Evolutionary conservation across 73 alveolate genomes (phyloP), one percentile per base, ranked within the genome.

Genomic region (Paramecium pentaurelia): DNA sequence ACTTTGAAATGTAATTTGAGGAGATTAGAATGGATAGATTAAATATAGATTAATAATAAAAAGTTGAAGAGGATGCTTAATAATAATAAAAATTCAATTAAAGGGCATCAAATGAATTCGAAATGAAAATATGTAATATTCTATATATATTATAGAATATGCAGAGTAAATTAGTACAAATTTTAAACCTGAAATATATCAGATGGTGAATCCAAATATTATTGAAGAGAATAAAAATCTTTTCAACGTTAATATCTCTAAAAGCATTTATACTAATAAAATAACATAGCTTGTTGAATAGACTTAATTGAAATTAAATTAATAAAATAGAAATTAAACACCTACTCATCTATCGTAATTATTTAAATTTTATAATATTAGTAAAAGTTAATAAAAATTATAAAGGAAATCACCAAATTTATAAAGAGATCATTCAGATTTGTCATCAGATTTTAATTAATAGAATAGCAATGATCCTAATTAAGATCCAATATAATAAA

Each of bases 321-420:
- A 3, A 22, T 18, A 1, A 54, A 16, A 20, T n/a, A 54, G 25
- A 18, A 54, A 54, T 18, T 18, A 54, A 54, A 18, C 70, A 2
- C 28, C 20, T 5, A 54, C 70, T 54, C 70, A 54, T 54, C 34
- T 54, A 16, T 54, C 70, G 70, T 54, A 68, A 68, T 25, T 68
- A 22, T 68, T 25, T 22, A 11, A 54, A 2, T 5, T 7, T 16
- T 54, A 20, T 54, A 25, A 64, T 40, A 2, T 40, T 45, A 80
- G 91, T 11, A 80, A 80, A 47, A 80, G 91, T n/a, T n/a, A 80
- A 49, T 80, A 80, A 49, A 80, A 80, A 49, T 36, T 80, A 80
- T 47, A 80, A 64, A 80, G 91, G 25, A 80, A 80, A 80, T 40
- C 91, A 18, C 58, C 91, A 10, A 80, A 80, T 49, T 45, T 45